Evolutionary conservation across 2,329 filamentous ascomycete genomes (phyloP), one percentile per base, ranked within the genome.

Genomic region (Teratosphaeria zuluensis): DNA sequence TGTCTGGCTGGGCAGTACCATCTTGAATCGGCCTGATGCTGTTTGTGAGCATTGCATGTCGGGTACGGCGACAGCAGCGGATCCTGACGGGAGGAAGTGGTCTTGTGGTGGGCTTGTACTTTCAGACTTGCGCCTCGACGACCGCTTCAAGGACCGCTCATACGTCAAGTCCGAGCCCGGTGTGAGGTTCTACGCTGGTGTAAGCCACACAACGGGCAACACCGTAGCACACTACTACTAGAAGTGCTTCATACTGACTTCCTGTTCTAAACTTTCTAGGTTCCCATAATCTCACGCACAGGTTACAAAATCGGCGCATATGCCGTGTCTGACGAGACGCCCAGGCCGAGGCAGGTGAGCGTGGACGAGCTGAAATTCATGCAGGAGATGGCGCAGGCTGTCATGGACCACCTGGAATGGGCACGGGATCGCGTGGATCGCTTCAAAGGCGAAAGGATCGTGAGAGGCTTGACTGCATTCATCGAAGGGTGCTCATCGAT

Each of bases 341-440:
- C 65, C 1, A 64, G 69, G 12, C 53, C 59, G 16, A n/a, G 55
- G 16, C 62, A 63, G 7, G 55, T 71, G 21, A 66, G 62, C 4
- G 57, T 59, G 6, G 61, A 63, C 3, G 62, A 68, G 30, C 42
- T 62, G 38, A 56, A 54, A 16, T 69, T 68, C 62, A 66, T 74
- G 46, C 64, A 65, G 48, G 65, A 65, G 30, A 72, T 72, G 59
- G 68, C 69, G 9, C 60, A 65, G 19, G 70, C 70, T 21, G 66
- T 73, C 0, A 71, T 73, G 60, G 61, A 66, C 33, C 71, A 74
- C 59, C 58, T 73, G 42, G 71, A 73, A 51, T 69, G 68, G 64
- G 60, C 67, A 24, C 66, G 68, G 54, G 71, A 73, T 51, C 71
- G 67, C 32, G 69, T 68, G n/a, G 71, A 73, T 24, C 62, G 68